Conservation (phyloP, 306 rosid genomes). For the Vigna unguiculata region DNA sequence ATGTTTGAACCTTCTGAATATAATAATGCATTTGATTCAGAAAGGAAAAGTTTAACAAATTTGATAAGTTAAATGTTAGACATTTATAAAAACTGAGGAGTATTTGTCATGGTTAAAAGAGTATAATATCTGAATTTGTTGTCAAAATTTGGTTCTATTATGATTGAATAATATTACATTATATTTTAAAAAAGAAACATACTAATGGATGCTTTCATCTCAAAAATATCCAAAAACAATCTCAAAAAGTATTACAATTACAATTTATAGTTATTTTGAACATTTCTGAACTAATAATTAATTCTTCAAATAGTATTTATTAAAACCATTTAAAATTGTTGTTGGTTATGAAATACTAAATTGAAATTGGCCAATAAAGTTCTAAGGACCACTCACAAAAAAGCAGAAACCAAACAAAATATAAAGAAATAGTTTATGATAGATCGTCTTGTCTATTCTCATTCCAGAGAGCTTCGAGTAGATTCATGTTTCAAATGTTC, state of each 20-base stretch:
- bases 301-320: neutral
- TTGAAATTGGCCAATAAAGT: neutral
- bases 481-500: neutral
- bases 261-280: neutral
- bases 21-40: too few relatives aligned
- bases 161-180: neutral
- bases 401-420: too few relatives aligned
- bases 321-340: neutral
- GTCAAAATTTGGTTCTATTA: neutral
- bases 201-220: neutral
- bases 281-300: neutral
- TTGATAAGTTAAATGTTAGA: too few relatives aligned
- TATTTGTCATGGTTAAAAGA: too few relatives aligned
- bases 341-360: neutral
- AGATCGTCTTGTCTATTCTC: too few relatives aligned
- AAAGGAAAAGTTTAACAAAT: too few relatives aligned
- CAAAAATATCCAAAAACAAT: neutral
- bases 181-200: neutral
- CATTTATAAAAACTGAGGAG: too few relatives aligned
- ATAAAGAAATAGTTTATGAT: too few relatives aligned
- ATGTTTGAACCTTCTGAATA: too few relatives aligned
- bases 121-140: neutral
- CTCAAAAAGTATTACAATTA: neutral
- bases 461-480: too few relatives aligned
- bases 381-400: neutral